Evolutionary conservation across 176 grass and related monocot genomes (phyloP).

Genomic region (Oryza nivara): DNA sequence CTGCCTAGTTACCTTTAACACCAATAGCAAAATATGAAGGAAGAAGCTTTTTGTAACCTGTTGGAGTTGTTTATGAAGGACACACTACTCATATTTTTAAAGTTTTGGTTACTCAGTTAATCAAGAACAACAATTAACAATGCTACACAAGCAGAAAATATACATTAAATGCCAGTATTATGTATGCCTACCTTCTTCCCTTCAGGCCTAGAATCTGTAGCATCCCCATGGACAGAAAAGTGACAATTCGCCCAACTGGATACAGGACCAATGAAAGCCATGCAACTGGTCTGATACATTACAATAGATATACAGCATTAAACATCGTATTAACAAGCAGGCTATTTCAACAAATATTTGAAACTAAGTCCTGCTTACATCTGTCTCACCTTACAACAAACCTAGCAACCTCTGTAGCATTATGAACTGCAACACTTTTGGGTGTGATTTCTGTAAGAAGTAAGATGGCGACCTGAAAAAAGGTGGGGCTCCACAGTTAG

Average conservation of each 20-base stretch:
- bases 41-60: neutral
- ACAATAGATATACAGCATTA: conserved; percentile 48
- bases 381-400: conserved; percentile 92
- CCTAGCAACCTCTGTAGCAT: conserved; percentile 89
- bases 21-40: neutral
- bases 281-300: conserved; percentile 87
- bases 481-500: neutral
- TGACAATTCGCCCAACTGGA: conserved; percentile 87
- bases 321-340: conserved; percentile 13
- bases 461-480: conserved; percentile 83
- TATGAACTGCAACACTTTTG: conserved; percentile 97
- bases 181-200: conserved; percentile 75
- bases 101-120: conserved; percentile 6
- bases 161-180: conserved; percentile 24
- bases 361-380: conserved; percentile 1
- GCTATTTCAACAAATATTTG: conserved; percentile 12
- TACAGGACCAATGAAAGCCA: conserved; percentile 97
- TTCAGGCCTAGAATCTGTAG: conserved; percentile 93
- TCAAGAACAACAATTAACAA: conserved; percentile 12
- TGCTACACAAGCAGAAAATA: conserved; percentile 32
- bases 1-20: neutral
- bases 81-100: neutral
- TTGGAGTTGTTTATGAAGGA: neutral
- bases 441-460: conserved; percentile 98
- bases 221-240: conserved; percentile 96